Evolutionary conservation across 2,329 filamentous ascomycete genomes (phyloP), one percentile per base, ranked within the genome.

Genomic region (Biscogniauxia mediterranea): DNA sequence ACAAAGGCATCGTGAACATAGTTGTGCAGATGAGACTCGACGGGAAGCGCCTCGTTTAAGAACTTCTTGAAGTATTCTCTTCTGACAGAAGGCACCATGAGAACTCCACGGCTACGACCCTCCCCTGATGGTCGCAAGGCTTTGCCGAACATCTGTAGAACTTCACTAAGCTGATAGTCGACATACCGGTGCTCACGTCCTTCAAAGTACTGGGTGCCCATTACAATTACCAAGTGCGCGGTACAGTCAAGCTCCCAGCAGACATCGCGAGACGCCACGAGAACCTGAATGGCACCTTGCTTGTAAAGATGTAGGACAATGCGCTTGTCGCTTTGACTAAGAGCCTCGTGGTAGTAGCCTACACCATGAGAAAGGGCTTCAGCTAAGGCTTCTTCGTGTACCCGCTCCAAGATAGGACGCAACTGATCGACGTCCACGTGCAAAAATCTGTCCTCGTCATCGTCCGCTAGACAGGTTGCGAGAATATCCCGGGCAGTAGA

Each of bases 1-100:
- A 99, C 94, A 70, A 99, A 98, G 0, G 93, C 93, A 77, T 99
- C 96, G 70, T 96, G 92, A 38, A 99, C 83, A 76, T 93, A 97
- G 59, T 91, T 88, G 73, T 96, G 91, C 32, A 99, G 83, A 74
- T 97, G 93, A 66, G 92, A 97, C 79, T 99, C 95, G 23, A 99
- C 92, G 0, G 95, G 95, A 51, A 99, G 81, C 20, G 95, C 95
- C 76, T 99, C 96, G 69, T 95, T 94, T 66, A 99, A 79, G 81
- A 99, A 99, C 78, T 99, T 99, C 79, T 95, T 96, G 84, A 98
- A 99, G 78, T 97, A 99, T 65, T 97, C 93, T 46, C 95, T 89
- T 83, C 96, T 97, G 54, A 96, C 92, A 19, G 91, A 89, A 2
- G 94, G 93, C 11, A 97, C 87, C 95, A 99, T 98, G 52, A 99